Conservation (phyloP, 2,329 filamentous ascomycete species). For the Trichoderma polysporum region DNA sequence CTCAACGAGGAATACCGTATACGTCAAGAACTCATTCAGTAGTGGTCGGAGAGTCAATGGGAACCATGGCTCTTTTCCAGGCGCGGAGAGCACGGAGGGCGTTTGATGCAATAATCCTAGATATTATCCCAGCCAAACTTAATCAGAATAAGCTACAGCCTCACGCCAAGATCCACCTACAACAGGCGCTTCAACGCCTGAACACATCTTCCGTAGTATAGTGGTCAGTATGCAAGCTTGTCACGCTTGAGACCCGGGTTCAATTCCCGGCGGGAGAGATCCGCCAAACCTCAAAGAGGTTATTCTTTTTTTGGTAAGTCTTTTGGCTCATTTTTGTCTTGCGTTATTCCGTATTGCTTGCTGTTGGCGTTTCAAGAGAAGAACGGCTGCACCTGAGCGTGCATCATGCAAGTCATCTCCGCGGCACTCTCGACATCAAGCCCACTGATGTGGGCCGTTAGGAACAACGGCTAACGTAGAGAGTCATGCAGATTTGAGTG, state of each 20-base stretch:
- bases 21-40: neutral
- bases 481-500: neutral
- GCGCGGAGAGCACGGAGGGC: neutral
- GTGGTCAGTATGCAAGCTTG: slow-evolving; percentile 20
- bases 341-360: neutral
- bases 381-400: neutral
- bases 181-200: neutral
- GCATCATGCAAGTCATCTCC: neutral
- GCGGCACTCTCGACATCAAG: neutral
- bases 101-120: no score
- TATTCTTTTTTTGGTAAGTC: neutral
- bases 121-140: neutral
- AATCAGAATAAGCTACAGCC: neutral
- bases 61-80: no score
- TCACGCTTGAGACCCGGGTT: slow-evolving; percentile 20
- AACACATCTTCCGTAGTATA: slow-evolving; percentile 19
- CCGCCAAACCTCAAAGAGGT: neutral
- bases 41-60: no score
- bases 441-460: neutral
- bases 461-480: neutral
- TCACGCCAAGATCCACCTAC: slow-evolving; percentile 8
- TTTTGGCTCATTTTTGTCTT: neutral
- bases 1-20: no score
- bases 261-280: slow-evolving; percentile 19
- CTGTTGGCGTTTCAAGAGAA: neutral